Conservation (phyloP, 108 stramenopile species). For the Nitzschia palea region DNA sequence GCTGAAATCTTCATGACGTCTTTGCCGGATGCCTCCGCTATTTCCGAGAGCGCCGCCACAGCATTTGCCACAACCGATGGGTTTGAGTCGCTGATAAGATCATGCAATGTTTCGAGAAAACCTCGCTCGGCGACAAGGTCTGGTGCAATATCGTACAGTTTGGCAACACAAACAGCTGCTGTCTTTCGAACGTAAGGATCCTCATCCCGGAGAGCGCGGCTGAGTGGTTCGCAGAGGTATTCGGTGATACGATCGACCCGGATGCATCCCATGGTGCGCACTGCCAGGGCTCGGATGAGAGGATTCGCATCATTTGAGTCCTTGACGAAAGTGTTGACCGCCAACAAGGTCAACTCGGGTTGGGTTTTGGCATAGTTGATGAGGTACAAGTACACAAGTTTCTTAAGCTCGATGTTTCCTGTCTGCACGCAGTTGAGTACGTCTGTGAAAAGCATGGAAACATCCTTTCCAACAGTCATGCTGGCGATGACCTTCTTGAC, state of each 20-base stretch:
- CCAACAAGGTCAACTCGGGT: constrained; percentile 96
- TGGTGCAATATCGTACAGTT: constrained; percentile 98
- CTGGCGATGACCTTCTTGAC: constrained; percentile 99
- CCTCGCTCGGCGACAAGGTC: constrained; percentile 96
- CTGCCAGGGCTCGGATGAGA: constrained; percentile 97
- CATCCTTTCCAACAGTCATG: constrained; percentile 99
- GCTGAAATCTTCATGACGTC: constrained; percentile 96
- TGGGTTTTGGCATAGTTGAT: constrained; percentile 99
- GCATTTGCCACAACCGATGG: constrained; percentile 99
- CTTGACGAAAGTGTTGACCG: constrained; percentile 99
- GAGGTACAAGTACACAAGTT: constrained; percentile 98
- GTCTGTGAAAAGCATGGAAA: constrained; percentile 96
- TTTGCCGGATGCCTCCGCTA: constrained; percentile 92
- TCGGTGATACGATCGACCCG: constrained; percentile 99
- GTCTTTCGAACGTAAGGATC: constrained; percentile 99
- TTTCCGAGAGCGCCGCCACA: constrained; percentile 97
- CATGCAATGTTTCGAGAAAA: constrained; percentile 94
- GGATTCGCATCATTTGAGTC: constrained; percentile 98
- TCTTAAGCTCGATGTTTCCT: constrained; percentile 99
- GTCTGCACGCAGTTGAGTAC: constrained; percentile 99
- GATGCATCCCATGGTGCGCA: constrained; percentile 99
- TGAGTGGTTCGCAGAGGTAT: constrained; percentile 96
- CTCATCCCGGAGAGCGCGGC: constrained; percentile 92
- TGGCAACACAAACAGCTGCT: constrained; percentile 99
- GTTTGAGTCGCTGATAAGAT: constrained; percentile 95